These are phyloP conservation scores for Gymnopilus dilepis DNA, from an alignment of 768 basidiomycete species.

Conservation along the genomic window DNA sequence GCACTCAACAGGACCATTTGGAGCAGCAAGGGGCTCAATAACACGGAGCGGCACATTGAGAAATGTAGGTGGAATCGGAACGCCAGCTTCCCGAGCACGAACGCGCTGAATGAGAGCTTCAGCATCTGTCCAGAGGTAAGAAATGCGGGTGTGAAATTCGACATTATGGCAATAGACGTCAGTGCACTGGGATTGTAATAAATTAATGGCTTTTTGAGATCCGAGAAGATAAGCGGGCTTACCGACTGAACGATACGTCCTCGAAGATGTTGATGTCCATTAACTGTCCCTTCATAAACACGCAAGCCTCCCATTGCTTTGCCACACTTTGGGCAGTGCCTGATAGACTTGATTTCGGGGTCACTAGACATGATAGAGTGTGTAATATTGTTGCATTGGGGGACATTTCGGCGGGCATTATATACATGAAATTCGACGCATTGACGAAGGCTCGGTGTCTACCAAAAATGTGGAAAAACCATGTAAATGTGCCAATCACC, in stretches of 20 bases:
- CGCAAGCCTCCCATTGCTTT: conserved; percentile 13
- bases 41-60: conserved; percentile 7
- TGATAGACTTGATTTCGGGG: background rate
- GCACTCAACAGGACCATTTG: conserved; percentile 4
- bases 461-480: too few relatives aligned
- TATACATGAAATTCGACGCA: background rate
- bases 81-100: conserved; percentile 3
- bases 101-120: conserved; percentile 12
- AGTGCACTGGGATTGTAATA: conserved; percentile 5
- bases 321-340: background rate
- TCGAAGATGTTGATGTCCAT: conserved; percentile 6
- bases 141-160: conserved; percentile 5
- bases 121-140: conserved; percentile 7
- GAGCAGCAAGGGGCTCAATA: conserved; percentile 5
- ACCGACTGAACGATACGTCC: conserved; percentile 14
- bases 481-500: too few relatives aligned
- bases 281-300: conserved; percentile 11
- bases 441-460: background rate
- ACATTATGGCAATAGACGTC: conserved; percentile 9
- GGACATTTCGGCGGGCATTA: background rate
- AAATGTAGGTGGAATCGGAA: conserved; percentile 1
- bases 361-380: background rate
- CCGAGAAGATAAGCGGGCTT: background rate
- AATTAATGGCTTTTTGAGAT: background rate
- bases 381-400: background rate